phyloP scores from a whole-genome alignment of 2,329 filamentous ascomycete genomes.

The Penicillium paneum region DNA sequence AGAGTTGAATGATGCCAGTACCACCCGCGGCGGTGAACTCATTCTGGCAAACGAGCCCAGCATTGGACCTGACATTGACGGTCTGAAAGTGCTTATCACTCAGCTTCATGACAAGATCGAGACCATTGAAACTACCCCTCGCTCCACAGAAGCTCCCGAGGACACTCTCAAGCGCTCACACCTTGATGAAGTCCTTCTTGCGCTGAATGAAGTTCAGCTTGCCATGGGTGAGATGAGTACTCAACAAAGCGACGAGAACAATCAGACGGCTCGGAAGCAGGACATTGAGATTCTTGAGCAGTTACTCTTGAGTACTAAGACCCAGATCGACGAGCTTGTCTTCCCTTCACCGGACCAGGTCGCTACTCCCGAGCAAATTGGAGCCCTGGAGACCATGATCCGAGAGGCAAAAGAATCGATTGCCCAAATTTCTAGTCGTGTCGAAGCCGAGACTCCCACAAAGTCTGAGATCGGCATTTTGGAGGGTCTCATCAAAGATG shows the following conservation, averaged over 20 bases:
- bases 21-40: constrained; percentile 53
- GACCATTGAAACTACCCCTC: constrained; percentile 57
- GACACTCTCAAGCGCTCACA: constrained; percentile 48
- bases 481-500: constrained; percentile 73
- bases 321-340: constrained; percentile 75
- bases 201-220: constrained; percentile 54
- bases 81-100: constrained; percentile 76
- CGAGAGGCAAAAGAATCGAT: constrained; percentile 73
- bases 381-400: constrained; percentile 64
- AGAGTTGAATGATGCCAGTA: constrained; percentile 50
- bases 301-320: constrained; percentile 83
- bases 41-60: constrained; percentile 53
- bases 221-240: constrained; percentile 54
- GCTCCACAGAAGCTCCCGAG: constrained; percentile 36
- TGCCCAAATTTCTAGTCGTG: constrained; percentile 60
- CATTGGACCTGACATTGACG: constrained; percentile 65
- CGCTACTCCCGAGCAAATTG: constrained; percentile 61
- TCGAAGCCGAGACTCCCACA: constrained; percentile 66
- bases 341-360: constrained; percentile 63
- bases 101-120: constrained; percentile 84
- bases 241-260: constrained; percentile 49
- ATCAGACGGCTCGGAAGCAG: constrained; percentile 64
- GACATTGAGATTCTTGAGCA: constrained; percentile 90
- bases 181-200: constrained; percentile 46
- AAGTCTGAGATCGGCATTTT: constrained; percentile 76